phyloP scores from a whole-genome alignment of 148 eudicot species.

The Diospyros lotus region DNA sequence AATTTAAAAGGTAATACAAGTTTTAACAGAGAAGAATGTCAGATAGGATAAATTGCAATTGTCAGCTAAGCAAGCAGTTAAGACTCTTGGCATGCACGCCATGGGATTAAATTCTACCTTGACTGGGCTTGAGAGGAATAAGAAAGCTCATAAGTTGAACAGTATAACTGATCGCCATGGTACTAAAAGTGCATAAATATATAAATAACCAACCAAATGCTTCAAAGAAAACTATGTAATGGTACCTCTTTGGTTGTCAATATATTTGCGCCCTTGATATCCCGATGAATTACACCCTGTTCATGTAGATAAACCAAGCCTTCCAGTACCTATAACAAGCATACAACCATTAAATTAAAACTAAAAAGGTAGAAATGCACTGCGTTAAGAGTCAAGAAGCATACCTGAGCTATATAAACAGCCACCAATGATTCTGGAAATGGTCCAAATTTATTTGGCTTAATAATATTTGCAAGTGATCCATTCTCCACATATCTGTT shows the following conservation, averaged over 20 bases:
- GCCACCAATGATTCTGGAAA: constrained; percentile 98
- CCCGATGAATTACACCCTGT: constrained; percentile 99
- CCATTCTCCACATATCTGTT: constrained; percentile 97
- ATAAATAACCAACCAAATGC: background rate
- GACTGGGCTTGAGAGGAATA: background rate
- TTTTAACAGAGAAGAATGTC: background rate
- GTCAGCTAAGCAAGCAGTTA: background rate
- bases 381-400: constrained; percentile 6
- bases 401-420: constrained; percentile 93
- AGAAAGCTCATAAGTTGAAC: background rate
- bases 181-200: background rate
- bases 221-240: constrained; percentile 3
- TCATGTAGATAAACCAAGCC: constrained; percentile 98
- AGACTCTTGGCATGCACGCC: background rate
- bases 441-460: constrained; percentile 99
- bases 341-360: too few relatives aligned
- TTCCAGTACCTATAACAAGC: constrained; percentile 60
- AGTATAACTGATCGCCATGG: background rate
- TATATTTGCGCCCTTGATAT: constrained; percentile 99
- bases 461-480: constrained; percentile 94
- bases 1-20: background rate
- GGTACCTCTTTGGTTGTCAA: constrained; percentile 94
- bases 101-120: background rate
- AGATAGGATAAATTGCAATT: background rate
- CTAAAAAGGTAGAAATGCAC: too few relatives aligned